These are phyloP conservation scores for Kwoniella europaea DNA, from an alignment of 768 basidiomycete species.

Conservation along the genomic window DNA sequence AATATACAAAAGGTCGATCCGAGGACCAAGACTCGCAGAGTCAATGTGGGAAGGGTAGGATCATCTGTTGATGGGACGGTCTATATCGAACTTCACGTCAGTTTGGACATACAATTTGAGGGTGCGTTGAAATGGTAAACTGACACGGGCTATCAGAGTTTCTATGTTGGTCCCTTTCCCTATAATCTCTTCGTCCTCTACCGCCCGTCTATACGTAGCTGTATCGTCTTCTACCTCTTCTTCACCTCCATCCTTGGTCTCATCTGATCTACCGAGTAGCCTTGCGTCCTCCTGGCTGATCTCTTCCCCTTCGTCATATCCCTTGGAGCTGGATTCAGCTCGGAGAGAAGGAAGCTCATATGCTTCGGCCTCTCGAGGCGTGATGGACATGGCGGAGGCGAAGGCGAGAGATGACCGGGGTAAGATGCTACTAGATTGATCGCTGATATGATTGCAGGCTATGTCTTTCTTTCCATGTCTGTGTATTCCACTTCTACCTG, in stretches of 20 bases:
- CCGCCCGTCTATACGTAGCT: slow-evolving; percentile 3
- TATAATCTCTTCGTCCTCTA: slow-evolving; percentile 35
- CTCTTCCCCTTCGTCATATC: slow-evolving; percentile 10
- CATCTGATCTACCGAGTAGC: slow-evolving; percentile 12
- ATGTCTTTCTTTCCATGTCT: background rate
- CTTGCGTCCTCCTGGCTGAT: slow-evolving; percentile 20
- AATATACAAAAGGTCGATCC: slow-evolving; percentile 55
- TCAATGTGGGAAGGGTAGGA: slow-evolving; percentile 54
- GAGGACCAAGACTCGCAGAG: slow-evolving; percentile 54
- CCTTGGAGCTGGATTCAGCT: background rate
- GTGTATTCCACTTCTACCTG: no score
- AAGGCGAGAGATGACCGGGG: background rate
- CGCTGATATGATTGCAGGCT: background rate
- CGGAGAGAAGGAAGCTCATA: slow-evolving; percentile 47
- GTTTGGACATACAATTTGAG: background rate
- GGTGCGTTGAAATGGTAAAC: slow-evolving; percentile 2
- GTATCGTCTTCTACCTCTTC: slow-evolving; percentile 22
- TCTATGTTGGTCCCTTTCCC: slow-evolving; percentile 51
- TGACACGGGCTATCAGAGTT: slow-evolving; percentile 49
- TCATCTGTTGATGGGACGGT: slow-evolving; percentile 58
- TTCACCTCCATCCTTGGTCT: background rate
- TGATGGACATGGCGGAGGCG: slow-evolving; percentile 18
- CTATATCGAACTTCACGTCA: slow-evolving; percentile 22
- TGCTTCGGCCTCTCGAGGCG: slow-evolving; percentile 44
- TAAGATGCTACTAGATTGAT: background rate